Evolutionary conservation across 2,329 filamentous ascomycete species (phyloP), one percentile per base, ranked within the genome.

Genomic region (Hypoxylon sp.): DNA sequence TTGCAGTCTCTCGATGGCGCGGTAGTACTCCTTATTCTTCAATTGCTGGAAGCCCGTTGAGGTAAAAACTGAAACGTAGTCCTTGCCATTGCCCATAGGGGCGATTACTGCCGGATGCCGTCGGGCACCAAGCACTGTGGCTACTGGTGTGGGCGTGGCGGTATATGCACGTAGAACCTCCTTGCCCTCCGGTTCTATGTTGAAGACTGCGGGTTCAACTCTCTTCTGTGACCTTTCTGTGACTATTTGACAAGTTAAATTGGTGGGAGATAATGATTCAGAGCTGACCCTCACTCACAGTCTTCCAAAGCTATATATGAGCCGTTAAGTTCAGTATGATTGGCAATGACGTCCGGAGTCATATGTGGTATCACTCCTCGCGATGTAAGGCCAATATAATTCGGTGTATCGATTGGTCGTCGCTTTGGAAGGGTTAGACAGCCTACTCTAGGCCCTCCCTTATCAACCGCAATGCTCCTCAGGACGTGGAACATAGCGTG

Each of bases 221-320:
- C 76, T 75, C 64, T 76, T 80, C 51, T 75, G 75, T 7, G 78
- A 79, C 56, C 75, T 79, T 73, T 89, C 87, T 67, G 89, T 80
- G 75, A 89, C 87, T 89, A 53, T 7, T 50, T 30, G 12, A 6
- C 34, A 16, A 39, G 53, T 65, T 43, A 68, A 61, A n/a, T 37
- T 27, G 43, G 61, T 59, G 6, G 30, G 32, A 11, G 62, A 43
- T 47, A 8, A 11, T 29, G 6, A 27, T 8, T n/a, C 3, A 37
- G 6, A 53, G n/a, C 19, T 5, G 39, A 14, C 8, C 3, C 34
- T 19, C 45, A 79, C 91, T 79, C 84, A 97, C 96, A 98, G 79
- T 99, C 96, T 83, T 99, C 96, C 27, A 98, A 81, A 0, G 91
- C 92, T 74, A 96, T 83, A 76, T 97, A 97, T 2, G 92, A 84